Base-by-base conservation (phyloP, 148 eudicot genomes). In the Spergularia marina region DNA sequence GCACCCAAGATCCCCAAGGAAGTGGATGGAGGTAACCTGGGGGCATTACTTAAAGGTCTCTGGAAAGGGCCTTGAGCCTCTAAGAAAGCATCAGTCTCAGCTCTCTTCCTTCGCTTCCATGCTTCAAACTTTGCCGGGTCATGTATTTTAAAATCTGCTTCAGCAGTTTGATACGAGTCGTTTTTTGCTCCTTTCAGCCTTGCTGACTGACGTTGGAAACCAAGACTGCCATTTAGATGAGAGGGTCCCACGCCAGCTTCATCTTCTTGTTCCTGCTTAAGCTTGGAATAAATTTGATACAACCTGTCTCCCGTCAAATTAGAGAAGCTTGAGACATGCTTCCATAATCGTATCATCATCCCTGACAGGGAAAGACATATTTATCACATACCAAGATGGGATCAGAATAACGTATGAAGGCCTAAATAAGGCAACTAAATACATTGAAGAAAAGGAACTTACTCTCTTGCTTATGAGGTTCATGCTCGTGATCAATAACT, bases 301-400 rank as follows among this genome's bases (percentile, higher is more conserved):
- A 95, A 92, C 71, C 88, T 82, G 75, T 91, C 99, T 53, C 99
- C 99, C 17, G 91, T 83, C 83, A 95, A 80, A 83, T 92, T 92
- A 75, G 99, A 95, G 72, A 83, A 95, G 57, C 87, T 90, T 1
- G 98, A 92, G 52, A 95, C 97, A 75, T 90, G 93, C 71, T 95
- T 95, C 99, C 99, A 95, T 70, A 95, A 76, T 18, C 99, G 87
- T 71, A 83, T 91, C 56, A 81, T 92, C 97, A 92, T 95, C 81
- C 99, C 99, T 95, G 89, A 57, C 65, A 74, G 56, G 54, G n/a
- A n/a, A 60, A 23, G 54, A 20, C 58, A 8, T 34, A 13, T 18
- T 25, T 39, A 11, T 63, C 12, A 30, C 2, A 30, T 2, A 30
- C 36, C 36, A 30, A 30, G 36, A 30, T 30, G 36, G 36, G 4